Evolutionary conservation across 352 stramenopile genomes (phyloP), one percentile per base, ranked within the genome.

Genomic region (Pythium scleroteichum): DNA sequence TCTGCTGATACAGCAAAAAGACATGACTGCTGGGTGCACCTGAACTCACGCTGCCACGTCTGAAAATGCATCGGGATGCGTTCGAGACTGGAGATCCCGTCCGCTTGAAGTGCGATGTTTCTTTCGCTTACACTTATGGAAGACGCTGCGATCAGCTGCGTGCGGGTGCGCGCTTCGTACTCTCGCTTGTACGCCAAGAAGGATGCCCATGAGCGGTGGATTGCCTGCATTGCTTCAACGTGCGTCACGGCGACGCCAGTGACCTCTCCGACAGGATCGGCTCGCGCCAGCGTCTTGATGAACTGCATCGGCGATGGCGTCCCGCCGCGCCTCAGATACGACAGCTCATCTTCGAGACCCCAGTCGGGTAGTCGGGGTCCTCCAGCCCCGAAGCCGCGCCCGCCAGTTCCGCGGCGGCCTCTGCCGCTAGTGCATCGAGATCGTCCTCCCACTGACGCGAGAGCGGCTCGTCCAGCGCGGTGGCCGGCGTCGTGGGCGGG

Each of bases 161-260:
- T 22, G 20, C 42, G 22, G 20, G 52, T 65, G 48, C 58, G 41
- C 49, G 14, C 14, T n/a, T 59, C 58, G 32, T 65, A 65, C 5
- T 16, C 58, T 49, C 41, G 58, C n/a, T 38, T 42, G 41, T 59
- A 42, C 40, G n/a, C 3, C 2, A 53, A 23, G 27, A 65, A 59
- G 9, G 27, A n/a, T 29, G 50, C 50, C 58, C 58, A 65, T 20
- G 58, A 65, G 9, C 58, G 58, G 16, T 65, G 58, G 40, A 65
- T 52, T 17, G 49, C 49, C 27, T 32, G 41, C 12, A 57, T 13
- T 9, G 45, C 16, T 40, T 56, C 23, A 14, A 57, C 58, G n/a
- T 39, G 22, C 19, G 13, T 22, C 19, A 23, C 46, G 19, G 10
- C 19, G n/a, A 4, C 38, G 19, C 38, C 22, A 22, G 13, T 13